These are phyloP conservation scores for Yamadazyma philogaea DNA, from an alignment of 805 yeast genomes.

Conservation along the genomic window DNA sequence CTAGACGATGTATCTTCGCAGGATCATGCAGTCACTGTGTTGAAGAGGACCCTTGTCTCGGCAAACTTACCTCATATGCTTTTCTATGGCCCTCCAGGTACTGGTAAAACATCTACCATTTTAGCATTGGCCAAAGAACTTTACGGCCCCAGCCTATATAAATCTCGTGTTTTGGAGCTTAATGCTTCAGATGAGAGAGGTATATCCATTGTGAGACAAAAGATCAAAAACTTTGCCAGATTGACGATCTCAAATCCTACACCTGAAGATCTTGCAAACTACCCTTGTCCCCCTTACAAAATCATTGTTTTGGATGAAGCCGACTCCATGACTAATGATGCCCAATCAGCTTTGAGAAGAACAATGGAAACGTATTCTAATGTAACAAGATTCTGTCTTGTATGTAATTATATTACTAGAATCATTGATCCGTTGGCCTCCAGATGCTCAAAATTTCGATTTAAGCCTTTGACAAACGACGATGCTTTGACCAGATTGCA, in stretches of 20 bases:
- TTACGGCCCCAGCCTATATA: slow-evolving; percentile 66
- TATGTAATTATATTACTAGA: slow-evolving; percentile 94
- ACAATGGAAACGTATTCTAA: slow-evolving; percentile 81
- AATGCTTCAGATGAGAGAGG: slow-evolving; percentile 94
- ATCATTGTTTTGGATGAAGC: slow-evolving; percentile 92
- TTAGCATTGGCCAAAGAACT: slow-evolving; percentile 77
- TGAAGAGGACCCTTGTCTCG: slow-evolving; percentile 72
- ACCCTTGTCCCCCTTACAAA: slow-evolving; percentile 97
- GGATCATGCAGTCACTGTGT: slow-evolving; percentile 79
- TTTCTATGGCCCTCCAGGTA: slow-evolving; percentile 92
- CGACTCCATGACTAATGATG: slow-evolving; percentile 96
- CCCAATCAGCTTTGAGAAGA: slow-evolving; percentile 92
- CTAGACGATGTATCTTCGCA: slow-evolving; percentile 90
- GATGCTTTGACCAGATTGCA: slow-evolving; percentile 69
- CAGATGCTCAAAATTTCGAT: slow-evolving; percentile 92
- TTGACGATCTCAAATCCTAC: slow-evolving; percentile 79
- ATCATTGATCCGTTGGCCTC: slow-evolving; percentile 96
- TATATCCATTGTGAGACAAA: slow-evolving; percentile 80
- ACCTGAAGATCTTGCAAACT: slow-evolving; percentile 59
- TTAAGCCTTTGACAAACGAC: slow-evolving; percentile 67
- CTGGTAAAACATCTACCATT: slow-evolving; percentile 88
- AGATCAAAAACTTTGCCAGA: slow-evolving; percentile 83
- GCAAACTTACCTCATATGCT: slow-evolving; percentile 90
- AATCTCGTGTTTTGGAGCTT: slow-evolving; percentile 71
- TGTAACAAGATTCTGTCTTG: slow-evolving; percentile 86